Evolutionary conservation across 257 asterid genomes (phyloP).

Genomic region (Lavandula angustifolia): DNA sequence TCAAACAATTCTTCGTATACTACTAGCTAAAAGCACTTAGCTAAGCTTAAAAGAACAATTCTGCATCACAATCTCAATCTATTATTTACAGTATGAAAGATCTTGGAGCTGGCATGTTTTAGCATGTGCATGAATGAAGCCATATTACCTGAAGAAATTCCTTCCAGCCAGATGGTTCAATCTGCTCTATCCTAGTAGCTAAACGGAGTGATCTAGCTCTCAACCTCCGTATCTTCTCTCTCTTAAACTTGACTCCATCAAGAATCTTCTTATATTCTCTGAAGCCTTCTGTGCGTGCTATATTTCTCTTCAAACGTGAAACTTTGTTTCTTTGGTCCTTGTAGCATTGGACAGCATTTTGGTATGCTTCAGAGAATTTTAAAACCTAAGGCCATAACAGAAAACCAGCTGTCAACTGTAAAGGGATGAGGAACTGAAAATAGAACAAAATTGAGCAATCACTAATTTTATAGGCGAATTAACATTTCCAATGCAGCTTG

Average conservation of each 20-base stretch:
- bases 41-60: conserved; percentile 13
- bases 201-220: conserved; percentile 81
- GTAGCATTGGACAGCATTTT: conserved; percentile 71
- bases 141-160: conserved; percentile 87
- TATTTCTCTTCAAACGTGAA: conserved; percentile 77
- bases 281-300: conserved; percentile 83
- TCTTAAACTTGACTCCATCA: conserved; percentile 73
- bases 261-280: conserved; percentile 82
- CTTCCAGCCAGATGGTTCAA: conserved; percentile 99
- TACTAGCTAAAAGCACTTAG: conserved; percentile 5
- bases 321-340: conserved; percentile 90
- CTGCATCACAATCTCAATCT: neutral
- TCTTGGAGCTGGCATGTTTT: conserved; percentile 12
- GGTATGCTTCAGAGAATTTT: conserved; percentile 69
- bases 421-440: conserved; percentile 24
- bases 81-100: conserved; percentile 6
- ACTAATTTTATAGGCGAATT: conserved; percentile 8
- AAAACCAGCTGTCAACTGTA: conserved; percentile 29
- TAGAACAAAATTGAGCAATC: conserved; percentile 8
- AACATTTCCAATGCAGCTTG: conserved; percentile 19
- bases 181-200: conserved; percentile 76
- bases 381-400: conserved; percentile 49
- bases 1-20: neutral
- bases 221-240: conserved; percentile 84
- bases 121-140: conserved; percentile 18